Conservation (phyloP, 1,139 yeast species). For the Diutina siamensis region DNA sequence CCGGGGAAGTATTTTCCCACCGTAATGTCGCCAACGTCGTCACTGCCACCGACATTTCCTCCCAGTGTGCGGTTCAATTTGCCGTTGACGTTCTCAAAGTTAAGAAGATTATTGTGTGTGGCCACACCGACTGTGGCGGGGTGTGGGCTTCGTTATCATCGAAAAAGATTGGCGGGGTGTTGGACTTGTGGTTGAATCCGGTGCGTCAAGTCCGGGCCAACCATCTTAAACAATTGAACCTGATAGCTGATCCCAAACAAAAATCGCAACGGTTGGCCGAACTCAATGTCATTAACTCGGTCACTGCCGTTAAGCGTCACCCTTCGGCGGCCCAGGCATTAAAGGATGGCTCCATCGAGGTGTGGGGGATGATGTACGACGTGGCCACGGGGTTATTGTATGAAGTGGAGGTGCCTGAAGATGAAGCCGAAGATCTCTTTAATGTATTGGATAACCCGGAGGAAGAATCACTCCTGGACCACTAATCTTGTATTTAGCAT, state of each 20-base stretch:
- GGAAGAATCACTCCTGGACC: slow-evolving; percentile 12
- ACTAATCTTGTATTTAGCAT: too few species aligned
- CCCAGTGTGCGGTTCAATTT: slow-evolving; percentile 78
- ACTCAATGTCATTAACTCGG: slow-evolving; percentile 60
- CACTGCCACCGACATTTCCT: slow-evolving; percentile 58
- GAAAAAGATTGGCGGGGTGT: slow-evolving; percentile 59
- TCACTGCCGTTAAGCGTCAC: slow-evolving; percentile 49
- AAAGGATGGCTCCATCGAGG: slow-evolving; percentile 61
- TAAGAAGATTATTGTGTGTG: slow-evolving; percentile 76
- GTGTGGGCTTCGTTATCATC: slow-evolving; percentile 75
- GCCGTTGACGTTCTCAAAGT: slow-evolving; percentile 85
- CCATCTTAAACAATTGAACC: slow-evolving; percentile 37
- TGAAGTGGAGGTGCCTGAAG: slow-evolving; percentile 42
- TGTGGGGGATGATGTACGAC: slow-evolving; percentile 83
- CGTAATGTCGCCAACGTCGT: slow-evolving; percentile 86
- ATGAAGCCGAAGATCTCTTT: slow-evolving; percentile 39
- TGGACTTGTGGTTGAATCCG: slow-evolving; percentile 71
- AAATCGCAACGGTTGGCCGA: slow-evolving; percentile 63
- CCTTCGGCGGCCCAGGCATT: slow-evolving; percentile 69
- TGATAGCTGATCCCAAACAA: slow-evolving; percentile 34
- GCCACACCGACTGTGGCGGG: slow-evolving; percentile 98
- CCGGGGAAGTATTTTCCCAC: slow-evolving; percentile 93
- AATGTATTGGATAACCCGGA: slow-evolving; percentile 35
- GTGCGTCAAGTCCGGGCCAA: slow-evolving; percentile 60
- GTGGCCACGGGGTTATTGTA: slow-evolving; percentile 65